Evolutionary conservation across 352 stramenopile genomes (phyloP).

Genomic region (Globisporangium radiosum): DNA sequence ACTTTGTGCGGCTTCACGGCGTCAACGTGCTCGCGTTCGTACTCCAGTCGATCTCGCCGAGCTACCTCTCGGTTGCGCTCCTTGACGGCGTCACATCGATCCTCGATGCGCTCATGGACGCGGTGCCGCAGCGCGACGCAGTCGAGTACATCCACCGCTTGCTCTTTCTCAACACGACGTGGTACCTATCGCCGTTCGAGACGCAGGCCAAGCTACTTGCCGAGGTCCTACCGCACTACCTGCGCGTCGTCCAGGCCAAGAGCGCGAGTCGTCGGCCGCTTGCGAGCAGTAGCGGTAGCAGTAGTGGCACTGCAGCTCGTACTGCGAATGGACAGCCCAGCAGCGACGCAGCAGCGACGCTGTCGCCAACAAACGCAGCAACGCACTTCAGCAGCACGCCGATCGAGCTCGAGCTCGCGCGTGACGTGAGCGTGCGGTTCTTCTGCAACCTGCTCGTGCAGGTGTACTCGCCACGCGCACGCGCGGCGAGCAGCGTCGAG

Average conservation of each 20-base stretch:
- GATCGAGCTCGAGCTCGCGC: conserved; percentile 17
- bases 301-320: neutral
- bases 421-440: conserved; percentile 49
- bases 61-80: conserved; percentile 51
- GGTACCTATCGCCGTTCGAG: conserved; percentile 72
- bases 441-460: conserved; percentile 76
- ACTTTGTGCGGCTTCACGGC: conserved; percentile 63
- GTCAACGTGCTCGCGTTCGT: conserved; percentile 76
- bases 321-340: neutral
- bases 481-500: conserved; percentile 19
- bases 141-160: conserved; percentile 50
- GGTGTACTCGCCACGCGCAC: conserved; percentile 33
- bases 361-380: neutral
- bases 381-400: conserved; percentile 9
- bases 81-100: conserved; percentile 59
- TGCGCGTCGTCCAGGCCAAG: conserved; percentile 38
- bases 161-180: conserved; percentile 75
- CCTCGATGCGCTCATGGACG: conserved; percentile 46
- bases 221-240: conserved; percentile 52
- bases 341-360: conserved; percentile 6
- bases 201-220: conserved; percentile 64
- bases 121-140: conserved; percentile 23
- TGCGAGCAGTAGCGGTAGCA: neutral
- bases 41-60: conserved; percentile 67
- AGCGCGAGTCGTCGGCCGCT: neutral